Evolutionary conservation across 495 filamentous ascomycete species (phyloP).

Genomic region (Aspergillus cavernicola): DNA sequence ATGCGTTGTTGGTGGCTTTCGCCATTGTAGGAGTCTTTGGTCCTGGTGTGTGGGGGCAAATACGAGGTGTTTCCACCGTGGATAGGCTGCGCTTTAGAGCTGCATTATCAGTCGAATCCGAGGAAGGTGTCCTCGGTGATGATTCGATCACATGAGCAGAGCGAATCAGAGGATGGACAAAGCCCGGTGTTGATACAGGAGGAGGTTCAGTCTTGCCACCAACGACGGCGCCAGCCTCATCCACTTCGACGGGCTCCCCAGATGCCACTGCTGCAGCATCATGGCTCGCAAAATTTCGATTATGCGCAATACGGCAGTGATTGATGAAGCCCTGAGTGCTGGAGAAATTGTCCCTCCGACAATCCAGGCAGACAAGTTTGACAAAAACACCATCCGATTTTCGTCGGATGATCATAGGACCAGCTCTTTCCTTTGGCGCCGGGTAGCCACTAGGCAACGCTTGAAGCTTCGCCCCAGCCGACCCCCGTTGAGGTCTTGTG

Average conservation of each 20-base stretch:
- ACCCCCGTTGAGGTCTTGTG: slow-evolving; percentile 57
- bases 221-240: slow-evolving; percentile 54
- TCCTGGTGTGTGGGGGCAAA: slow-evolving; percentile 1
- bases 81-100: slow-evolving; percentile 22
- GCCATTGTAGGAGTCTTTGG: slow-evolving; percentile 13
- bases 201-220: slow-evolving; percentile 45
- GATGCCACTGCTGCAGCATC: slow-evolving; percentile 89
- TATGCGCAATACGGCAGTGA: slow-evolving; percentile 93
- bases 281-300: slow-evolving; percentile 85
- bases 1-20: slow-evolving; percentile 22
- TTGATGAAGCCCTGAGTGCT: slow-evolving; percentile 98
- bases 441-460: slow-evolving; percentile 70
- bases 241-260: slow-evolving; percentile 73
- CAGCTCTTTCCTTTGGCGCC: slow-evolving; percentile 61
- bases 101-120: slow-evolving; percentile 37
- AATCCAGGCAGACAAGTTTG: slow-evolving; percentile 87
- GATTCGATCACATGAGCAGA: slow-evolving; percentile 55
- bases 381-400: slow-evolving; percentile 58
- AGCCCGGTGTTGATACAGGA: slow-evolving; percentile 33
- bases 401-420: slow-evolving; percentile 58
- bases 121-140: slow-evolving; percentile 42
- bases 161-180: slow-evolving; percentile 68
- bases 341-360: slow-evolving; percentile 82
- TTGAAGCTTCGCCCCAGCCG: slow-evolving; percentile 59
- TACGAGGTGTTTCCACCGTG: slow-evolving; percentile 31